These are phyloP conservation scores for Thielaviopsis musarum DNA, from an alignment of 2,329 filamentous ascomycete genomes.

Conservation along the genomic window DNA sequence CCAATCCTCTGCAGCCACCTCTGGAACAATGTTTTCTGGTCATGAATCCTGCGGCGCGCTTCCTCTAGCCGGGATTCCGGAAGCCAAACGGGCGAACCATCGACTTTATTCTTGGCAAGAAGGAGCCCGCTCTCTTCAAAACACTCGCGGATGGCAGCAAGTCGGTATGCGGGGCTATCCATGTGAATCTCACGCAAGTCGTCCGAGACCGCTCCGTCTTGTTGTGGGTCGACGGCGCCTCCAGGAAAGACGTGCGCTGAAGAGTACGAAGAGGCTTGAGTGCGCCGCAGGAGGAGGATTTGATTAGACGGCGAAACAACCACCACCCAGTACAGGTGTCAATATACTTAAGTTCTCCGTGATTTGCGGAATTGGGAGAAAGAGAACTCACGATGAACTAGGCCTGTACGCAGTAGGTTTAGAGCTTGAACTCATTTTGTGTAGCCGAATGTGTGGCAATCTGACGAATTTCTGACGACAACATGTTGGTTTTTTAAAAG, in stretches of 20 bases:
- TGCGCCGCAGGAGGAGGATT: slow-evolving; percentile 73
- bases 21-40: slow-evolving; percentile 44
- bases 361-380: not conserved
- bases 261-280: slow-evolving; percentile 71
- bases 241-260: slow-evolving; percentile 93
- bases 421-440: not conserved
- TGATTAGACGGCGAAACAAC: slow-evolving; percentile 76
- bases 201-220: slow-evolving; percentile 47
- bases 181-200: slow-evolving; percentile 42
- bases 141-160: slow-evolving; percentile 74
- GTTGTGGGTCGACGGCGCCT: slow-evolving; percentile 59
- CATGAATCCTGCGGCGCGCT: slow-evolving; percentile 53
- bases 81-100: slow-evolving; percentile 43
- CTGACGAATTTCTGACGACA: not conserved
- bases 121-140: slow-evolving; percentile 93
- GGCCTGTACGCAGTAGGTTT: not conserved
- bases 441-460: not conserved
- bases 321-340: slow-evolving; percentile 35
- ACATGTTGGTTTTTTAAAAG: not conserved
- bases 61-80: slow-evolving; percentile 41
- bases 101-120: slow-evolving; percentile 33
- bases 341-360: not conserved
- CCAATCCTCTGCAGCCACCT: slow-evolving; percentile 44
- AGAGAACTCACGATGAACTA: slow-evolving; percentile 3
- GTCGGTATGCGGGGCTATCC: slow-evolving; percentile 58